Evolutionary conservation across 129 eudicot genomes (phyloP), one percentile per base, ranked within the genome.

Genomic region (Gnaphalium uliginosum): DNA sequence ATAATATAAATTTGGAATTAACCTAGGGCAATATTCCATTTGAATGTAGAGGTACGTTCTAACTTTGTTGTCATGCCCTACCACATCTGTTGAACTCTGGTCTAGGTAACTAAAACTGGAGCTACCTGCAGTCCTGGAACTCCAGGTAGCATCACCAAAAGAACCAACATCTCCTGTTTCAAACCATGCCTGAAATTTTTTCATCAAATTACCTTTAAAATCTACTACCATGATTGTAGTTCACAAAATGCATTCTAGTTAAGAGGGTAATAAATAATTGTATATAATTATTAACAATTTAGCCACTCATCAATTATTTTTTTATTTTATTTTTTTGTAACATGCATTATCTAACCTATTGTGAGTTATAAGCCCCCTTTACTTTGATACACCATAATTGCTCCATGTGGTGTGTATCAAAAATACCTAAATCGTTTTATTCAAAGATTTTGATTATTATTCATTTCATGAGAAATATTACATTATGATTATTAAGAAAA

Each of bases 21-120:
- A 94, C 99, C 97, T 89, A 68, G 99, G 99, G 81, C 99, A 94
- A 68, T 90, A 94, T 85, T 94, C 99, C 99, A 94, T 94, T 81
- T 94, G 97, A 81, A 94, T 94, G 76, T 94, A 94, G 69, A 94
- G 90, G 80, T 88, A 94, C 48, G 96, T 87, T 69, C 93, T 89
- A 51, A 87, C 84, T 81, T 82, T 83, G 76, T 75, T 84, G 69
- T 85, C 93, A 24, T 76, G 83, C 30, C 85, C 90, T 77, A 29
- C 41, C 15, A 80, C 68, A 63, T 89, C 92, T 9, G 90, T 76
- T 21, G 87, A 78, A 78, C 81, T 87, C 11, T 77, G 79, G 59
- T 84, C 92, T 80, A 58, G 76, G 73, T 56, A 74, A 80, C 89
- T 85, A 71, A 80, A 83, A 83, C 83, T 89, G 66, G 96, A 88